Evolutionary conservation across 805 yeast species (phyloP).

Genomic region (Wickerhamomyces bisporus): DNA sequence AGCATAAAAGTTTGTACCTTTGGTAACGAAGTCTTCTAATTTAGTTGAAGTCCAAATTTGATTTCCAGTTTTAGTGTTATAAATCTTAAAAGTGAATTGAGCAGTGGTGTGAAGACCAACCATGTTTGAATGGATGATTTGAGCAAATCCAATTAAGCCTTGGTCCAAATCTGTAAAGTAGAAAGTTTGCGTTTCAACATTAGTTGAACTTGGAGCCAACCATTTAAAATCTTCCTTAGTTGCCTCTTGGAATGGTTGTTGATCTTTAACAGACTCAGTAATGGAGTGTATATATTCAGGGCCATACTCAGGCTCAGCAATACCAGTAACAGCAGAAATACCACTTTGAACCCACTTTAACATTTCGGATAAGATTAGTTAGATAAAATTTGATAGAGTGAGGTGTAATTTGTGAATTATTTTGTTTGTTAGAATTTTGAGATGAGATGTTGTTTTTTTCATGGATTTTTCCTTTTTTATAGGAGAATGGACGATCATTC

Average conservation of each 20-base stretch:
- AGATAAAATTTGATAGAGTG: too few relatives aligned
- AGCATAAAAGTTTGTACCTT: conserved; percentile 78
- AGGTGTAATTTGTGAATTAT: too few relatives aligned
- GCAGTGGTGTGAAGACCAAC: conserved; percentile 87
- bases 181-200: conserved; percentile 94
- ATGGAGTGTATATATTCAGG: conserved; percentile 87
- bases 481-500: too few relatives aligned
- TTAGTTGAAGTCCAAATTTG: conserved; percentile 88
- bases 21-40: conserved; percentile 68
- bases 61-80: conserved; percentile 42
- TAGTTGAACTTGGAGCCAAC: conserved; percentile 71
- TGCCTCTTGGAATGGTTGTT: conserved; percentile 56
- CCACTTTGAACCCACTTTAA: conserved; percentile 81
- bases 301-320: conserved; percentile 97
- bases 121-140: conserved; percentile 88
- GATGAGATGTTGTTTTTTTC: too few relatives aligned
- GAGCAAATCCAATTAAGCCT: conserved; percentile 82
- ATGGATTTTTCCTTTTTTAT: too few relatives aligned
- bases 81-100: conserved; percentile 87
- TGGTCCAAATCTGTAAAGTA: conserved; percentile 64
- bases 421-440: too few relatives aligned
- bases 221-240: conserved; percentile 68
- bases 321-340: conserved; percentile 91
- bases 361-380: conserved; percentile 41
- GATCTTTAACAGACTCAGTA: conserved; percentile 49